These are phyloP conservation scores for Coemansia interrupta DNA, from an alignment of 192 early-diverging fungal genomes.

Conservation along the genomic window DNA sequence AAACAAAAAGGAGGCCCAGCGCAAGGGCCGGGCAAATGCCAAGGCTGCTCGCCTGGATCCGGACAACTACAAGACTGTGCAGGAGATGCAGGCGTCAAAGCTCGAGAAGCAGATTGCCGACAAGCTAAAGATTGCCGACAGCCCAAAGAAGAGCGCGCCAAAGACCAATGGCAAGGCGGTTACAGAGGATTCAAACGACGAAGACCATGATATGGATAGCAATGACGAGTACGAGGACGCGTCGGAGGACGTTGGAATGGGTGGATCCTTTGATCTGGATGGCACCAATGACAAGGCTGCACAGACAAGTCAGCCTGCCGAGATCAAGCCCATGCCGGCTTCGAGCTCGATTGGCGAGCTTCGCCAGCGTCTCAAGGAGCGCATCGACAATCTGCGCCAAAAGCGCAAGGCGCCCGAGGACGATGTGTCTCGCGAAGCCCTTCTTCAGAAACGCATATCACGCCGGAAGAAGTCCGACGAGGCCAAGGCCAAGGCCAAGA, in stretches of 20 bases:
- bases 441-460: conserved; percentile 73
- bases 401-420: conserved; percentile 62
- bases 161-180: too few relatives aligned
- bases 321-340: conserved; percentile 32
- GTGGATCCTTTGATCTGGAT: conserved; percentile 33
- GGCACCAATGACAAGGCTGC: neutral
- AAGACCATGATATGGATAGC: conserved; percentile 37
- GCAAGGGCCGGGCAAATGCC: conserved; percentile 59
- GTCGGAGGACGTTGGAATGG: conserved; percentile 17
- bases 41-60: conserved; percentile 68
- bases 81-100: conserved; percentile 64
- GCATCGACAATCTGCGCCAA: conserved; percentile 60
- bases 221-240: conserved; percentile 27
- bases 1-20: conserved; percentile 83
- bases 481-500: conserved; percentile 38
- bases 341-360: conserved; percentile 57
- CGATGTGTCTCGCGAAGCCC: conserved; percentile 62
- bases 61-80: conserved; percentile 68
- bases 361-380: conserved; percentile 58
- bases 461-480: conserved; percentile 57
- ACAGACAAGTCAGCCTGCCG: conserved; percentile 17
- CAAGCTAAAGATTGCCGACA: conserved; percentile 23
- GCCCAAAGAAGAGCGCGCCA: conserved; percentile 6
- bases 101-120: conserved; percentile 44
- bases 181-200: neutral